These are phyloP conservation scores for Penicillium crustosum DNA, from an alignment of 2,329 filamentous ascomycete genomes.

Conservation along the genomic window DNA sequence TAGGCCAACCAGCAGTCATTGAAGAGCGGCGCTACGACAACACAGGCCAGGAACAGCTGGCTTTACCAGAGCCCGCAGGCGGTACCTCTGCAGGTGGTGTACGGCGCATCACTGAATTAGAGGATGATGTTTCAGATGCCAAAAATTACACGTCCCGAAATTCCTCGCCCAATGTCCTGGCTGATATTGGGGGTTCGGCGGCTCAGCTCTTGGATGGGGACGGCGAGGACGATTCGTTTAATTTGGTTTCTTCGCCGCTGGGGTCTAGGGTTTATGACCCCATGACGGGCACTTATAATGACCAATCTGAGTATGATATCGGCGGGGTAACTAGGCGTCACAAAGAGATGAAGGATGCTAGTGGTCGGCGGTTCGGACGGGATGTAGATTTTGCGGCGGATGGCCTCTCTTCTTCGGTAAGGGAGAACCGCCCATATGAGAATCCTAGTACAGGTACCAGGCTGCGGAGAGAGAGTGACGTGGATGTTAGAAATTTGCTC, in stretches of 20 bases:
- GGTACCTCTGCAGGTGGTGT: constrained; percentile 24
- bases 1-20: constrained; percentile 34
- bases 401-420: constrained; percentile 4
- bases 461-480: constrained; percentile 16
- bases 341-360: constrained; percentile 8
- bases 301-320: constrained; percentile 19
- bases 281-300: constrained; percentile 18
- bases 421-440: constrained; percentile 18
- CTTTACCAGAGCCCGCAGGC: constrained; percentile 11
- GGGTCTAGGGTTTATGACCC: constrained; percentile 17
- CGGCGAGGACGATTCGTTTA: constrained; percentile 12
- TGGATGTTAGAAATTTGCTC: constrained; percentile 16
- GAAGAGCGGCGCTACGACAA: constrained; percentile 38
- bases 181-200: constrained; percentile 8
- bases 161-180: constrained; percentile 1
- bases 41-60: constrained; percentile 31
- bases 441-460: constrained; percentile 22
- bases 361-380: constrained; percentile 5
- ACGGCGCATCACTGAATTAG: constrained; percentile 32
- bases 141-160: not conserved
- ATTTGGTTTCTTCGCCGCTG: constrained; percentile 11
- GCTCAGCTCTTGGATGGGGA: constrained; percentile 11
- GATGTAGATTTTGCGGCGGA: constrained; percentile 17
- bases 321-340: constrained; percentile 13
- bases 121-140: constrained; percentile 20